Percentiles rank a stretch among this genome's conserved stretches.
These are phyloP conservation scores for Microbotryum lychnidis-dioicae DNA, from an alignment of 1,284 basidiomycete species.

Conservation along the genomic window DNA sequence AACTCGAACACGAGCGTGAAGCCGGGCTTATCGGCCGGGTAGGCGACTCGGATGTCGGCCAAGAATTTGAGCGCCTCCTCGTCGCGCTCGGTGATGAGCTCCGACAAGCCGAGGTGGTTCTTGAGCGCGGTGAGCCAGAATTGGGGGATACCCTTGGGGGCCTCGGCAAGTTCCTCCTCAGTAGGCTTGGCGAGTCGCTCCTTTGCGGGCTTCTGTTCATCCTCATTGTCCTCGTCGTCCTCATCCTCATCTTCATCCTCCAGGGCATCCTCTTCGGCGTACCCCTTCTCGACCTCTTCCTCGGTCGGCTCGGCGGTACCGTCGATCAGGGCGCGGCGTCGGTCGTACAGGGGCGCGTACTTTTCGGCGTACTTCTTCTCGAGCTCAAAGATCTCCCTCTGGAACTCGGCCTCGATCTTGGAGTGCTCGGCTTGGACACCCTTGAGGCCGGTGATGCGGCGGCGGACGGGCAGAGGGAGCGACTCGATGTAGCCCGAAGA, in stretches of 20 bases:
- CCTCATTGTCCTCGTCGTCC: slow-evolving; percentile 41
- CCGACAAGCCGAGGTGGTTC: slow-evolving; percentile 78
- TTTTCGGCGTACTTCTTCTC: slow-evolving; percentile 94
- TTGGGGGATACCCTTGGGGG: slow-evolving; percentile 67
- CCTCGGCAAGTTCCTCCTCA: slow-evolving; percentile 39
- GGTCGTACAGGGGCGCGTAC: slow-evolving; percentile 79
- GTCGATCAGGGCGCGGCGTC: slow-evolving; percentile 72
- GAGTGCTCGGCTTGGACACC: slow-evolving; percentile 89
- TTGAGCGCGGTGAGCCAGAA: slow-evolving; percentile 97
- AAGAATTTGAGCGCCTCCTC: slow-evolving; percentile 61
- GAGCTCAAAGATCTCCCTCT: slow-evolving; percentile 88
- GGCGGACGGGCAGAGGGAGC: slow-evolving; percentile 71
- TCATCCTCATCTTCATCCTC: slow-evolving; percentile 47
- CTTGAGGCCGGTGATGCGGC: slow-evolving; percentile 84
- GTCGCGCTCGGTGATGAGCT: slow-evolving; percentile 89
- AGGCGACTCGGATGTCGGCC: slow-evolving; percentile 59
- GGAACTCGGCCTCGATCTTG: slow-evolving; percentile 90
- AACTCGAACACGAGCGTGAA: slow-evolving; percentile 88
- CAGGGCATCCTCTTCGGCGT: slow-evolving; percentile 51
- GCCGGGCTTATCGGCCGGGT: slow-evolving; percentile 60
- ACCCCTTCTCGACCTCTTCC: slow-evolving; percentile 75
- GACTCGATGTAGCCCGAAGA: slow-evolving; percentile 81
- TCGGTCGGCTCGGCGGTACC: slow-evolving; percentile 66
- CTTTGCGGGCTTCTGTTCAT: slow-evolving; percentile 26
- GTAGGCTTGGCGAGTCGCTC: slow-evolving; percentile 27